These are phyloP conservation scores for Angophora floribunda DNA, from an alignment of 345 rosid genomes.

Conservation along the genomic window DNA sequence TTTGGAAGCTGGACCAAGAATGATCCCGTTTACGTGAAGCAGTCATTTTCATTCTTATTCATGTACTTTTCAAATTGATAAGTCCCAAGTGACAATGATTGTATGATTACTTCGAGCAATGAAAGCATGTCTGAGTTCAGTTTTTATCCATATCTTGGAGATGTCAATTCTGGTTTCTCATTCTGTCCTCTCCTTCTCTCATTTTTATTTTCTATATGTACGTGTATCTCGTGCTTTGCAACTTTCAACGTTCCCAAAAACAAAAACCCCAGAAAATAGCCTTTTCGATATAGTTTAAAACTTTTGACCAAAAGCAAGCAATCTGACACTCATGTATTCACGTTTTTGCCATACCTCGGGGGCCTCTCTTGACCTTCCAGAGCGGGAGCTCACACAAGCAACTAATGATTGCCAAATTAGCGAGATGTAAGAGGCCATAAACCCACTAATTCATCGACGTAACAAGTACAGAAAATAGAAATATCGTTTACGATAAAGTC, in stretches of 20 bases:
- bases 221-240: neutral
- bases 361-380: neutral
- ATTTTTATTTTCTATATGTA: neutral
- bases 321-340: neutral
- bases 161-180: neutral
- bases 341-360: neutral
- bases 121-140: neutral
- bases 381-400: neutral
- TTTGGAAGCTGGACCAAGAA: neutral
- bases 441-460: neutral
- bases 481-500: neutral
- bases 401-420: neutral
- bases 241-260: neutral
- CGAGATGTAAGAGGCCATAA: neutral
- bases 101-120: neutral
- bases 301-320: neutral
- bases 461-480: neutral
- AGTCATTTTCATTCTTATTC: neutral
- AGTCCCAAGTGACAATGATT: neutral
- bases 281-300: neutral
- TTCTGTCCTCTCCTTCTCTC: neutral
- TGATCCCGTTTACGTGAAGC: neutral
- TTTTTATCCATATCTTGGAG: neutral
- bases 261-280: neutral
- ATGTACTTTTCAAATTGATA: neutral